Percentiles rank a stretch among this genome's conserved stretches.
Evolutionary conservation across 495 filamentous ascomycete species (phyloP).

Genomic region (Penicillium pulvis): DNA sequence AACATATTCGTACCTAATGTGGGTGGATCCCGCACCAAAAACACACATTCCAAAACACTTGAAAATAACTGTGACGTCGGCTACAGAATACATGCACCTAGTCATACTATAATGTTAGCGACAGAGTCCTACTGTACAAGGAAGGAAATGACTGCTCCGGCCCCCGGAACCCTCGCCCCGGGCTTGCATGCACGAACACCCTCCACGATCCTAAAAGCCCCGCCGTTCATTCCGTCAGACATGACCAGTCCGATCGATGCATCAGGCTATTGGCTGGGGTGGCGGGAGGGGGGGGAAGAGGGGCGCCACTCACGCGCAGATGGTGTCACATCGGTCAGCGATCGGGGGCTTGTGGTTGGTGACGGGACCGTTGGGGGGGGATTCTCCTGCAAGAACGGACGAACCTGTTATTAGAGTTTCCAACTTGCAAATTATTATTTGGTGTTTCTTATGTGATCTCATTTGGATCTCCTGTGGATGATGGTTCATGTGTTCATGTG

Average conservation of each 20-base stretch:
- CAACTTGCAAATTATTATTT: neutral
- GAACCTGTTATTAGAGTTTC: conserved; percentile 20
- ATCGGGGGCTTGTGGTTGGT: conserved; percentile 19
- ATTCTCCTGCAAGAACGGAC: conserved; percentile 23
- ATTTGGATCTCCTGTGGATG: neutral
- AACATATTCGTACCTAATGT: neutral
- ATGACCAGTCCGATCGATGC: conserved; percentile 25
- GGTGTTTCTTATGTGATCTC: neutral
- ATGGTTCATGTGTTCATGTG: neutral
- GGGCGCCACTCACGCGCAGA: conserved; percentile 15
- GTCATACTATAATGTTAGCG: neutral
- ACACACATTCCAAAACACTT: neutral
- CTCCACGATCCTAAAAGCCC: conserved; percentile 24
- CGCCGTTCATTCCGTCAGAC: conserved; percentile 32
- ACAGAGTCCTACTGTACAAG: too few relatives aligned
- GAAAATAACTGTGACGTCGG: neutral
- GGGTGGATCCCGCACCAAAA: neutral
- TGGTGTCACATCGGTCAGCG: conserved; percentile 15
- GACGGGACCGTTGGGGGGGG: conserved; percentile 24
- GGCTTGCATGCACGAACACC: conserved; percentile 21
- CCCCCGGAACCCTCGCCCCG: conserved; percentile 6
- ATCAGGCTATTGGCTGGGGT: conserved; percentile 22
- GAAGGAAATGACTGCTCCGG: neutral
- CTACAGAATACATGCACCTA: neutral
- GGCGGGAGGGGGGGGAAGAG: conserved; percentile 7